These are phyloP conservation scores for Fusarium kyushuense DNA, from an alignment of 2,329 filamentous ascomycete species.

Conservation along the genomic window DNA sequence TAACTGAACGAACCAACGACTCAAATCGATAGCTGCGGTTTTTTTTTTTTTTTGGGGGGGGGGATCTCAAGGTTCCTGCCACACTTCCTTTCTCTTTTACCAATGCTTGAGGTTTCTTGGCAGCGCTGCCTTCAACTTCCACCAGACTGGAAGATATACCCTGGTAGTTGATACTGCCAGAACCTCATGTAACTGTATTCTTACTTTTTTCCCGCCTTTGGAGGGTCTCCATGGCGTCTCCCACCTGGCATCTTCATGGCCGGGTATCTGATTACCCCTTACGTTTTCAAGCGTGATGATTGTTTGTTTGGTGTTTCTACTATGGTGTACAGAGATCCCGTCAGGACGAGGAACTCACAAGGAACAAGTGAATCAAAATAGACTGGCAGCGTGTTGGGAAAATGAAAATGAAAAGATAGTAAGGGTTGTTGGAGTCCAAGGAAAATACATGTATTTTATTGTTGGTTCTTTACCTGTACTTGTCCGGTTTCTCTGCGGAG, in stretches of 20 bases:
- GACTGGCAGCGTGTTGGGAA: slow-evolving; percentile 26
- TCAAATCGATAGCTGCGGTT: slow-evolving; percentile 22
- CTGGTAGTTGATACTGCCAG: slow-evolving; percentile 9
- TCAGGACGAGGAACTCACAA: slow-evolving; percentile 24
- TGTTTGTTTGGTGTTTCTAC: slow-evolving; percentile 11
- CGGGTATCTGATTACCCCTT: slow-evolving; percentile 20
- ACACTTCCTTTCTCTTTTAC: slow-evolving; percentile 1
- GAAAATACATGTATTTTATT: slow-evolving; percentile 30
- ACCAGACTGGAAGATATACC: slow-evolving; percentile 28
- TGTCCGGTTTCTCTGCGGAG: slow-evolving; percentile 5
- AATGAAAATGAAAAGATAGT: slow-evolving; percentile 28
- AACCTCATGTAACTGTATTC: slow-evolving; percentile 32
- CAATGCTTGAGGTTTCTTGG: slow-evolving; percentile 27
- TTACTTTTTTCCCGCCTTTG: slow-evolving; percentile 24
- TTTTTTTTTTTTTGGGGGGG: too few relatives aligned
- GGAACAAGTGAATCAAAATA: slow-evolving; percentile 33
- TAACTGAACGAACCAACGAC: slow-evolving; percentile 31
- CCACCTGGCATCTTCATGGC: slow-evolving; percentile 27
- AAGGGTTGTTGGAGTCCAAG: slow-evolving; percentile 24
- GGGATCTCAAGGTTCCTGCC: slow-evolving; percentile 7
- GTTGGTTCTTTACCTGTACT: slow-evolving; percentile 16
- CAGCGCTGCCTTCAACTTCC: slow-evolving; percentile 11
- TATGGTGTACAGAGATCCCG: slow-evolving; percentile 25
- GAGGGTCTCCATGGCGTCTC: slow-evolving; percentile 30
- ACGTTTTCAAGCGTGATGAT: slow-evolving; percentile 33